These are phyloP conservation scores for Botryotinia convoluta DNA, from an alignment of 2,329 filamentous ascomycete species.

Conservation along the genomic window DNA sequence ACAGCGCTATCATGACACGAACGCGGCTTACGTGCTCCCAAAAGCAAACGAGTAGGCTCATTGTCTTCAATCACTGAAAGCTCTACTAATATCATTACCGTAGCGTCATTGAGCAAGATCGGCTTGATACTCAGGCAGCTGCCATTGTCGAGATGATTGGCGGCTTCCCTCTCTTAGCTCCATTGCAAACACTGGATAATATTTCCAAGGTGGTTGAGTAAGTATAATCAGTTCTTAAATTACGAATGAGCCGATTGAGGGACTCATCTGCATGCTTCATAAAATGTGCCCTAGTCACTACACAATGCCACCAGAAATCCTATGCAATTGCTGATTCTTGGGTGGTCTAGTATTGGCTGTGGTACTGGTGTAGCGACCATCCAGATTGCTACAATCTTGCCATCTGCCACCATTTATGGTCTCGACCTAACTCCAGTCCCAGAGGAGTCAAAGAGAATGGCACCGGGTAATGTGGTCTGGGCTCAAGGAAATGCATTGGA, in stretches of 20 bases:
- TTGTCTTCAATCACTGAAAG: neutral
- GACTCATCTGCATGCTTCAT: neutral
- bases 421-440: constrained; percentile 12
- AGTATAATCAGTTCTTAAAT: neutral
- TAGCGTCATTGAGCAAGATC: constrained; percentile 14
- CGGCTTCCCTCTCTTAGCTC: constrained; percentile 9
- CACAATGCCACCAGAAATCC: neutral
- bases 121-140: constrained; percentile 15
- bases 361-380: constrained; percentile 15
- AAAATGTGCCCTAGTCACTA: neutral
- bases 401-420: constrained; percentile 13
- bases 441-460: neutral
- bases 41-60: constrained; percentile 16
- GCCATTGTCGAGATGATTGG: constrained; percentile 20
- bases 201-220: constrained; percentile 10
- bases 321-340: neutral
- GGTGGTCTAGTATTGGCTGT: neutral
- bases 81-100: neutral
- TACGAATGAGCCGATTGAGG: neutral
- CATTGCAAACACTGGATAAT: neutral
- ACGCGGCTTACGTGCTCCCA: constrained; percentile 15
- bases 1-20: constrained; percentile 10
- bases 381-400: constrained; percentile 12
- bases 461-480: constrained; percentile 13
- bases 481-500: constrained; percentile 15